phyloP scores from a whole-genome alignment of 495 filamentous ascomycete species.

The Evansstolkia leycettana region DNA sequence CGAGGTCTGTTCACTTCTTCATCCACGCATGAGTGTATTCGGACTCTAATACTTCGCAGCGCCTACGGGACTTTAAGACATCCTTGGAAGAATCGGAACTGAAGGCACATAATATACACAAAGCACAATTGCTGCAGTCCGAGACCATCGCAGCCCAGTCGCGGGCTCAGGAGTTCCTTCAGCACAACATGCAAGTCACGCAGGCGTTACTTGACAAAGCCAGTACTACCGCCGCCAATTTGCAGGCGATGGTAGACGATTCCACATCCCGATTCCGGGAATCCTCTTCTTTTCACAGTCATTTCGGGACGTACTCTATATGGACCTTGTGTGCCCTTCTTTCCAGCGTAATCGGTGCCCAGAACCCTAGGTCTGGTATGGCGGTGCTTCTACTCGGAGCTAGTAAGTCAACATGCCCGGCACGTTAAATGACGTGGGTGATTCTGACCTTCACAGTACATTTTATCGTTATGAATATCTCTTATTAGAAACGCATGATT shows the following conservation, averaged over 20 bases:
- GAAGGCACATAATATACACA: constrained; percentile 23
- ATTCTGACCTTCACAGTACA: constrained; percentile 1
- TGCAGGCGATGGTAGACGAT: constrained; percentile 30
- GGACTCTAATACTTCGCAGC: constrained; percentile 13
- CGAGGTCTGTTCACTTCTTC: constrained; percentile 14
- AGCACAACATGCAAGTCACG: constrained; percentile 21
- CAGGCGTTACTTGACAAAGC: constrained; percentile 27
- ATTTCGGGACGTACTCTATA: constrained; percentile 10
- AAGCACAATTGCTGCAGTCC: constrained; percentile 25
- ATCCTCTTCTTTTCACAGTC: constrained; percentile 9
- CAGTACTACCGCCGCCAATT: constrained; percentile 22
- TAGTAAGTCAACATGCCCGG: too few relatives aligned
- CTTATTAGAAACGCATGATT: neutral
- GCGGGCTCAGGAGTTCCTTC: constrained; percentile 19
- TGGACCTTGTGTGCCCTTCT: constrained; percentile 16
- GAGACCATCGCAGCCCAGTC: constrained; percentile 21
- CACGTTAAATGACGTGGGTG: neutral
- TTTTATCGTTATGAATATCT: neutral
- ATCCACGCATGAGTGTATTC: neutral
- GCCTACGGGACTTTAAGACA: constrained; percentile 21
- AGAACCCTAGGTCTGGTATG: constrained; percentile 13
- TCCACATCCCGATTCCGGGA: constrained; percentile 21
- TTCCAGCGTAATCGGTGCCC: constrained; percentile 11
- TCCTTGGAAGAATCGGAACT: constrained; percentile 22
- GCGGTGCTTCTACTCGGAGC: constrained; percentile 10